Evolutionary conservation across 495 filamentous ascomycete species (phyloP).

Genomic region (Geopyxis carbonaria): DNA sequence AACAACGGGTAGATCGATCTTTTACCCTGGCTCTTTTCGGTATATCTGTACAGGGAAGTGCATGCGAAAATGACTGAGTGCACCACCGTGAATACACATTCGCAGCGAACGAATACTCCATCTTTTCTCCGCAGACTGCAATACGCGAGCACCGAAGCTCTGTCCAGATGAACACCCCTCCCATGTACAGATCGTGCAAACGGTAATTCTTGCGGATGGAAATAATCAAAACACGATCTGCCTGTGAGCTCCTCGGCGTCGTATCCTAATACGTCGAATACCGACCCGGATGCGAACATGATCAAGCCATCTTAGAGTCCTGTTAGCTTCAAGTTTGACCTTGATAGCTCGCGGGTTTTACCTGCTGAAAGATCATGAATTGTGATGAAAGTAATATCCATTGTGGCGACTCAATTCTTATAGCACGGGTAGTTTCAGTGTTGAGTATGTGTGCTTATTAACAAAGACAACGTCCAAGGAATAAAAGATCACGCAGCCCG

Average conservation of each 20-base stretch:
- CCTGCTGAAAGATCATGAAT: constrained; percentile 53
- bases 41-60: constrained; percentile 59
- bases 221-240: constrained; percentile 71
- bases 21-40: constrained; percentile 52
- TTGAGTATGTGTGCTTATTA: too few species aligned
- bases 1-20: not conserved
- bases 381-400: constrained; percentile 89
- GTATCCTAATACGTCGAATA: constrained; percentile 68
- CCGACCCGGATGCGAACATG: constrained; percentile 68
- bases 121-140: constrained; percentile 50
- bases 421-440: too few species aligned
- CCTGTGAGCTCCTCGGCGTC: constrained; percentile 56
- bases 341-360: constrained; percentile 14
- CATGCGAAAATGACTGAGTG: constrained; percentile 76
- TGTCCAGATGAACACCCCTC: constrained; percentile 59
- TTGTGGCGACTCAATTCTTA: constrained; percentile 22
- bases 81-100: constrained; percentile 79
- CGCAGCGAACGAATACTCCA: constrained; percentile 63
- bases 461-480: too few species aligned
- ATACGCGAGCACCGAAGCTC: constrained; percentile 71
- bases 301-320: constrained; percentile 54
- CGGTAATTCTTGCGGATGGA: constrained; percentile 65
- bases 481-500: too few species aligned
- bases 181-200: constrained; percentile 57
- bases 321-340: constrained; percentile 4